Evolutionary conservation across 257 asterid species (phyloP), one percentile per base, ranked within the genome.

Genomic region (Fraxinus quadrangulata): DNA sequence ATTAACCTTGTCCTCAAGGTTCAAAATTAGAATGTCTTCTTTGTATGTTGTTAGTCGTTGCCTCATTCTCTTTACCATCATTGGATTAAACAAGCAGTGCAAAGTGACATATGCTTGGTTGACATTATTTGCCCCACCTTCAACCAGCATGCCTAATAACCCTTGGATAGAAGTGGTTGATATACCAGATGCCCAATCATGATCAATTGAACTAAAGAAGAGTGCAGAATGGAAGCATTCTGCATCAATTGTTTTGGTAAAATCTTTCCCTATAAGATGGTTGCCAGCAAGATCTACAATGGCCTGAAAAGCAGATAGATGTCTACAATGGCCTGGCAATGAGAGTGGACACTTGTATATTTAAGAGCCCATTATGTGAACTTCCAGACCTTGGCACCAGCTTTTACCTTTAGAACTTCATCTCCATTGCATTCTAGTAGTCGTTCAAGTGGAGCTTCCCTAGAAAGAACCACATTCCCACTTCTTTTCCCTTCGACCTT

Each of bases 71-170:
- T 30, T 30, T 2, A 30, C 31, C 31, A 30, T 30, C 31, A 1
- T 30, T 30, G 3, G 31, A 30, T 30, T 30, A 30, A 30, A 2
- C 31, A 30, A 30, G 31, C 3, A 30, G 31, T 30, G 31, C 31
- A 30, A 30, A 30, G 31, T 2, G 31, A 30, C 31, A 30, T 30
- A 2, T 30, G 31, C 31, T 30, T 30, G 3, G 31, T 30, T 96
- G 51, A 96, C 98, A 84, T 96, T 96, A 84, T 95, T 98, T n/a
- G 99, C 99, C 37, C 99, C 98, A 2, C 99, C 97, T 95, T 30
- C 99, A 63, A 93, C 97, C 82, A 95, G 87, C 97, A 95, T 92
- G 80, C 97, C 88, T 81, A 95, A 86, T 83, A 26, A 95, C 40
- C 99, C 97, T 81, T 95, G 97, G 75, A 95, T 86, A 69, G 94